Evolutionary conservation across 108 stramenopile species (phyloP).

Genomic region (Skeletonema menzelii): DNA sequence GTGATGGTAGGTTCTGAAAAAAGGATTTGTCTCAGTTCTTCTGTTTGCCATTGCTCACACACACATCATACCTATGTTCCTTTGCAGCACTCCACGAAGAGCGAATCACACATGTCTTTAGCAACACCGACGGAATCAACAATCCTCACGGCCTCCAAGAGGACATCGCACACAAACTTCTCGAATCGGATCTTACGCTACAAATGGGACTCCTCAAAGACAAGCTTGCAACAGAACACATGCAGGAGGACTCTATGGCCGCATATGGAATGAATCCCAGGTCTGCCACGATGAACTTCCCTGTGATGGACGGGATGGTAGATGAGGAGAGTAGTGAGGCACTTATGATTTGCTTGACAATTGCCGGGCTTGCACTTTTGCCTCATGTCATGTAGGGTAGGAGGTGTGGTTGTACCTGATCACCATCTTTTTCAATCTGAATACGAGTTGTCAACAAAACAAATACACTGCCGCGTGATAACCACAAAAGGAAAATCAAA

Average conservation of each 20-base stretch:
- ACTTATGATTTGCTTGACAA: constrained; percentile 39
- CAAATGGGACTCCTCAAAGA: constrained; percentile 33
- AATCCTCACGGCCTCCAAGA: constrained; percentile 35
- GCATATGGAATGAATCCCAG: constrained; percentile 17
- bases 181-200: constrained; percentile 28
- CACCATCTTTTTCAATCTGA: too few species aligned
- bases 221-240: constrained; percentile 35
- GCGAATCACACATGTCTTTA: constrained; percentile 34
- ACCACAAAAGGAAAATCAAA: background rate
- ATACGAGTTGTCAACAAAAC: background rate
- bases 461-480: background rate
- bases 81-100: constrained; percentile 39
- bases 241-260: constrained; percentile 36
- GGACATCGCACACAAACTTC: constrained; percentile 32
- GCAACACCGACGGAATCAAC: constrained; percentile 21
- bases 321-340: constrained; percentile 46
- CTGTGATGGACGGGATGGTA: constrained; percentile 32
- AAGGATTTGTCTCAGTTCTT: background rate
- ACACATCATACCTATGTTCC: background rate
- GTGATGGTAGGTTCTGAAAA: constrained; percentile 29
- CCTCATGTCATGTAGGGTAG: constrained; percentile 13
- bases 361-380: constrained; percentile 37
- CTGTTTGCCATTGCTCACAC: background rate
- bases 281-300: constrained; percentile 18
- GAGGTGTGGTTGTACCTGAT: background rate